phyloP scores from a whole-genome alignment of 106 monocot species.

The Allium cepa region DNA sequence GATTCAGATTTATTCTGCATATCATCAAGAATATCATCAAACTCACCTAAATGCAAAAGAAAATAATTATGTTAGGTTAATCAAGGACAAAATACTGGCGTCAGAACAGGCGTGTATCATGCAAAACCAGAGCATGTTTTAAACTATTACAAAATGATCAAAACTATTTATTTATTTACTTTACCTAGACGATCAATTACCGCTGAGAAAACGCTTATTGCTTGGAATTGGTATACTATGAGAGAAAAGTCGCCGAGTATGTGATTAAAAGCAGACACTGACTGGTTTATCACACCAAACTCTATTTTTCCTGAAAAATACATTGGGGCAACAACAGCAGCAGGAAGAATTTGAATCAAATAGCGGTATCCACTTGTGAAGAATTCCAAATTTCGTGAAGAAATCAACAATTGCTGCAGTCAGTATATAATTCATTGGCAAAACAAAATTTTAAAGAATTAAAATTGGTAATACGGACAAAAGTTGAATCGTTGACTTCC shows the following conservation, averaged over 20 bases:
- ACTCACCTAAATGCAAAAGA: constrained; percentile 55
- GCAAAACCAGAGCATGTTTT: too few species aligned
- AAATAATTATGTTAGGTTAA: background rate
- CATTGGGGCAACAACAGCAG: constrained; percentile 98
- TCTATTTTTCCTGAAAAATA: constrained; percentile 97
- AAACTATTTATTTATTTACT: background rate
- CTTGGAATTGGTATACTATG: constrained; percentile 91
- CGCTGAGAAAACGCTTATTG: constrained; percentile 96
- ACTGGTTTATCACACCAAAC: constrained; percentile 98
- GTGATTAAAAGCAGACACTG: constrained; percentile 98
- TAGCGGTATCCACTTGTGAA: constrained; percentile 95
- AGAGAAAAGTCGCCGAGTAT: constrained; percentile 90
- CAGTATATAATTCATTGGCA: background rate
- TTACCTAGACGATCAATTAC: constrained; percentile 90
- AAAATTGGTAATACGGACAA: too few species aligned
- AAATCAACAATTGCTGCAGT: constrained; percentile 81
- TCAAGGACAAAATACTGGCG: too few species aligned
- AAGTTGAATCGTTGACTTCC: too few species aligned
- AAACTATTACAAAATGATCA: background rate
- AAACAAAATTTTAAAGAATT: too few species aligned
- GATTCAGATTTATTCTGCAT: constrained; percentile 17
- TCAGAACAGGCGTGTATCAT: too few species aligned
- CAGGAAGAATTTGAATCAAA: constrained; percentile 94
- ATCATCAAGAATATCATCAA: constrained; percentile 91
- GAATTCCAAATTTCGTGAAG: constrained; percentile 92